Conservation (phyloP, 202 grass and related monocot species). For the Cymbopogon flexuosus region DNA sequence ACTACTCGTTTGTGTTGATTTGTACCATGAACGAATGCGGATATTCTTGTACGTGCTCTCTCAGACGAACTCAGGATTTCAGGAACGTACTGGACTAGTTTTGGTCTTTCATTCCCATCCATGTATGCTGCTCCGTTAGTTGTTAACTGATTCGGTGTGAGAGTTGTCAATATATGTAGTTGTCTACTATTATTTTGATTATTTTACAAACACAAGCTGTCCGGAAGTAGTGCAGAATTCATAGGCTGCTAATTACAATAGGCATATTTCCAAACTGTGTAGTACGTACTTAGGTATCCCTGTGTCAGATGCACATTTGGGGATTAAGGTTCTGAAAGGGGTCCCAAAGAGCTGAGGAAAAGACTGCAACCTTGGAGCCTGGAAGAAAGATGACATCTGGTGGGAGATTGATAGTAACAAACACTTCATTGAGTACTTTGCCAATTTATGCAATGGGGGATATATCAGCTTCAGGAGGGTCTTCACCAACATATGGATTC, state of each 20-base stretch:
- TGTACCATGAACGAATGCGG: slow-evolving; percentile 23
- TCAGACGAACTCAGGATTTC: slow-evolving; percentile 18
- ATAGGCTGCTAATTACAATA: neutral
- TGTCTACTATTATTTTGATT: too few species aligned
- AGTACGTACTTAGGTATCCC: too few species aligned
- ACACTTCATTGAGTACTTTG: neutral
- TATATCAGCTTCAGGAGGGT: neutral
- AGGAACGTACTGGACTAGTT: neutral
- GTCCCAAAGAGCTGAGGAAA: neutral
- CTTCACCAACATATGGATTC: neutral
- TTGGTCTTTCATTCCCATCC: too few species aligned
- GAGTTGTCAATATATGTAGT: neutral
- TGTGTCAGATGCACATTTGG: neutral
- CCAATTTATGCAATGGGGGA: neutral
- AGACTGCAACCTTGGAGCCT: neutral
- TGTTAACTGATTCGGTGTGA: neutral
- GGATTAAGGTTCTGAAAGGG: neutral
- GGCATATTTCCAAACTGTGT: neutral
- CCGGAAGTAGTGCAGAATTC: neutral
- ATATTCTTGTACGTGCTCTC: neutral
- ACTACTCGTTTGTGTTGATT: slow-evolving; percentile 25
- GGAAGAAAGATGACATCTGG: neutral
- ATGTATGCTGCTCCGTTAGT: neutral
- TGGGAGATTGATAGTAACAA: neutral
- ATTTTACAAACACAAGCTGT: neutral